A percentile compares a stretch with the other conserved stretches of the same genome.
Evolutionary conservation across 2,329 filamentous ascomycete species (phyloP).

Genomic region (Talaromyces funiculosus): DNA sequence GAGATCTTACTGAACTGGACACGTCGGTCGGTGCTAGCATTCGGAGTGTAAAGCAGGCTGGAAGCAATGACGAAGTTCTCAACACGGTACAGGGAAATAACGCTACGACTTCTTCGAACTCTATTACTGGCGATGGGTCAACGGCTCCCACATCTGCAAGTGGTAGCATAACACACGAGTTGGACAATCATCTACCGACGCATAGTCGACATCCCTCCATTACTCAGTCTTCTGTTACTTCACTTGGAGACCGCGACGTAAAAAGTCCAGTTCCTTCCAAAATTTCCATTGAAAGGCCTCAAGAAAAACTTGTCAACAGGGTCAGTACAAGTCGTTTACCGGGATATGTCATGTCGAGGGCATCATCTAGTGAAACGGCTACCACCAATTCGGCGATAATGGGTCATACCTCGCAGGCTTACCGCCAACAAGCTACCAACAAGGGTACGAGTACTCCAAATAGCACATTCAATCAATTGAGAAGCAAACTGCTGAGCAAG

Average conservation of each 20-base stretch:
- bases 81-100: conserved; percentile 30
- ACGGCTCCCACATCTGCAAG: conserved; percentile 22
- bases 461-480: conserved; percentile 56
- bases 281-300: conserved; percentile 21
- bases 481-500: conserved; percentile 81
- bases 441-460: conserved; percentile 22
- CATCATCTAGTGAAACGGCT: conserved; percentile 38
- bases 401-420: conserved; percentile 19
- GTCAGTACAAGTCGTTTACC: conserved; percentile 43
- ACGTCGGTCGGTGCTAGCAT: conserved; percentile 19
- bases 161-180: conserved; percentile 27
- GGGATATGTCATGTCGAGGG: conserved; percentile 37
- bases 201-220: conserved; percentile 27
- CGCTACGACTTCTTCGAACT: conserved; percentile 27
- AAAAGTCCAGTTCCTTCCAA: conserved; percentile 25
- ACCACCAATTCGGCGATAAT: conserved; percentile 40
- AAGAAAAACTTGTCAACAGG: conserved; percentile 32
- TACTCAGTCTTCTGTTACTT: conserved; percentile 24
- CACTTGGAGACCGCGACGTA: conserved; percentile 27
- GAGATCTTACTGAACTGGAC: conserved; percentile 25
- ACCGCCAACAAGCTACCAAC: conserved; percentile 17
- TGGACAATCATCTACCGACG: conserved; percentile 22
- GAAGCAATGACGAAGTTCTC: conserved; percentile 20
- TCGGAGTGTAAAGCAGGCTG: conserved; percentile 24
- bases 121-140: conserved; percentile 25